phyloP scores from a whole-genome alignment of 306 rosid species.

The Corylus americana region DNA sequence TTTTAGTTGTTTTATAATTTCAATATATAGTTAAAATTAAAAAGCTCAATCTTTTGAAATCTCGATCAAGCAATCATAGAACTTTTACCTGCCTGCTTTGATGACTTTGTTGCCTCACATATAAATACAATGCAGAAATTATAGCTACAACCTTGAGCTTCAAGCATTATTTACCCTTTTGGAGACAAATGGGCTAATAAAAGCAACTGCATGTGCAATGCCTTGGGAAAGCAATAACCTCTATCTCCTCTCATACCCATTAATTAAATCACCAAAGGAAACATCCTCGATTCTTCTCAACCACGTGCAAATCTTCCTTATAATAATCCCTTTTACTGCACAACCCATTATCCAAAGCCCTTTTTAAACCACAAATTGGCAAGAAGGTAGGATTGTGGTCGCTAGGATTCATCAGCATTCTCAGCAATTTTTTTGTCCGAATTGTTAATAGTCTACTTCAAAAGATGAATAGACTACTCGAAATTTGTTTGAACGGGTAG shows the following conservation, averaged over 20 bases:
- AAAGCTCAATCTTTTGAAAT: not conserved
- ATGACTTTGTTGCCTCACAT: not conserved
- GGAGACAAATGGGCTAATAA: slow-evolving; percentile 13
- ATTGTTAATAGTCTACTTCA: too few relatives aligned
- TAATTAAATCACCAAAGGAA: slow-evolving; percentile 12
- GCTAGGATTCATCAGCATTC: too few relatives aligned
- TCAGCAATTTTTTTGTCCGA: not conserved
- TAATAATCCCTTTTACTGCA: not conserved
- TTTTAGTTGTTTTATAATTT: not conserved
- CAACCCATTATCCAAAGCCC: not conserved
- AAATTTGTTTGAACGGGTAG: too few relatives aligned
- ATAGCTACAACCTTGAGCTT: not conserved
- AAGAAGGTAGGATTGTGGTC: not conserved
- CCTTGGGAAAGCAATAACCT: slow-evolving; percentile 20
- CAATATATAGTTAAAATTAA: not conserved
- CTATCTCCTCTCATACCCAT: not conserved
- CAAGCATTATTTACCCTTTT: slow-evolving; percentile 12
- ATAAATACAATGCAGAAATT: not conserved
- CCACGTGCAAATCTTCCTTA: slow-evolving; percentile 7
- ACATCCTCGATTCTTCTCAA: slow-evolving; percentile 29
- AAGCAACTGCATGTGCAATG: slow-evolving; percentile 34
- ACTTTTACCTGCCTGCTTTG: not conserved
- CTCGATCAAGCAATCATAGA: not conserved
- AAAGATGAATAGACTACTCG: too few relatives aligned
- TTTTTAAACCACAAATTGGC: not conserved